Evolutionary conservation across 106 monocot species (phyloP).

Genomic region (Allium sativum): DNA sequence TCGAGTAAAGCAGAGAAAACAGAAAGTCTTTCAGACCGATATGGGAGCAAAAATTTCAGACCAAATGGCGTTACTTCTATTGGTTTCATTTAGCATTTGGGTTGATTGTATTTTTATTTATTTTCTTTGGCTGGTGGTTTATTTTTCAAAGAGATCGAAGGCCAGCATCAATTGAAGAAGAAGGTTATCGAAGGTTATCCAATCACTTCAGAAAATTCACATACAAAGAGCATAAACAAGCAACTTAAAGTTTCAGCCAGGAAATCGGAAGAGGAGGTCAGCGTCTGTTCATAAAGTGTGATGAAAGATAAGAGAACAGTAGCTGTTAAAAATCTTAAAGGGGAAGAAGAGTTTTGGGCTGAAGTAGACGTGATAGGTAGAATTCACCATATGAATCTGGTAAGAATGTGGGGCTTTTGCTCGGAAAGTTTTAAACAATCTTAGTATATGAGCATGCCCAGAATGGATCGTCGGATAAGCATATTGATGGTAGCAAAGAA

Average conservation of each 20-base stretch:
- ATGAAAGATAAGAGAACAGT: constrained; percentile 36
- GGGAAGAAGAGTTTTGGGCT: constrained; percentile 51
- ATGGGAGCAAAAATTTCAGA: constrained; percentile 11
- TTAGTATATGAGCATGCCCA: constrained; percentile 46
- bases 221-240: constrained; percentile 31
- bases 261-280: constrained; percentile 47
- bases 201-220: constrained; percentile 25
- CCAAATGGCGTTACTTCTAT: constrained; percentile 13
- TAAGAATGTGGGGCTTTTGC: constrained; percentile 54
- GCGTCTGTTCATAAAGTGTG: constrained; percentile 43
- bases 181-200: constrained; percentile 20
- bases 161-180: constrained; percentile 1
- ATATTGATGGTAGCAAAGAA: neutral
- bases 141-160: neutral
- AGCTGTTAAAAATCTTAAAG: constrained; percentile 51
- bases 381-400: constrained; percentile 70
- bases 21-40: neutral
- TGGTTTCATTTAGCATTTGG: constrained; percentile 16
- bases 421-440: constrained; percentile 26
- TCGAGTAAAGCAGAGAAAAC: neutral
- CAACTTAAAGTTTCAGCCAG: constrained; percentile 34
- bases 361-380: constrained; percentile 40
- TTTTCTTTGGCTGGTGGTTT: constrained; percentile 29
- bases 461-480: constrained; percentile 51
- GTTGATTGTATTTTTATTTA: constrained; percentile 17